Evolutionary conservation across 805 yeast species (phyloP), one percentile per base, ranked within the genome.

Genomic region (Kluyveromyces nonfermentans): DNA sequence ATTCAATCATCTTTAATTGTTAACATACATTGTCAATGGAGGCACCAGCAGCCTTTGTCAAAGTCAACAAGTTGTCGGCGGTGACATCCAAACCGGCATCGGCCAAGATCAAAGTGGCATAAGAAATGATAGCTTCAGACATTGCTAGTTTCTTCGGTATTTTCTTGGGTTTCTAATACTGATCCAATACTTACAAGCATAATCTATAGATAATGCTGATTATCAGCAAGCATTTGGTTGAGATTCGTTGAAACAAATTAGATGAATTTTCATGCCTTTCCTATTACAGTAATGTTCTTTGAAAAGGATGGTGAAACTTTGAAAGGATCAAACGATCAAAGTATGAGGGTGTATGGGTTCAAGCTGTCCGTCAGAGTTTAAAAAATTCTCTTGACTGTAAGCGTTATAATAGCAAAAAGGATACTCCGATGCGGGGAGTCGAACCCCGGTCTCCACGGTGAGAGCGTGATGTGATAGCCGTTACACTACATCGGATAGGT

Each of bases 81-180:
- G 96, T 76, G 82, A 90, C 78, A 71, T 89, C 96, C 67, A 87
- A 74, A 70, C 88, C 96, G 65, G 97, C 90, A 70, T 90, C 98
- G 60, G 97, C 96, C 72, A 90, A 78, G 77, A 90, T 89, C 73
- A 90, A 82, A 69, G 98, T 95, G 71, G 98, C 97, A 82, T 86
- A 88, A 60, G 96, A 87, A 69, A 87, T 86, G 66, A 89, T 78
- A 69, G 95, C 82, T 80, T 88, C 95, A 73, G 95, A 85, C 95
- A 86, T 86, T 70, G 60, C 69, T 25, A 30, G 20, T 33, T 33
- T 18, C 35, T 33, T 18, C 20, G 10, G 17, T 33, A 12, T 9
- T 33, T 33, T 18, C 35, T 33, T 10, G 9, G 9, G 17, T 33
- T n/a, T 3, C n/a, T 33, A 7, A 4, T 18, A n/a, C n/a, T n/a